Conservation (phyloP, 768 basidiomycete genomes). For the Lenzites betulinus region DNA sequence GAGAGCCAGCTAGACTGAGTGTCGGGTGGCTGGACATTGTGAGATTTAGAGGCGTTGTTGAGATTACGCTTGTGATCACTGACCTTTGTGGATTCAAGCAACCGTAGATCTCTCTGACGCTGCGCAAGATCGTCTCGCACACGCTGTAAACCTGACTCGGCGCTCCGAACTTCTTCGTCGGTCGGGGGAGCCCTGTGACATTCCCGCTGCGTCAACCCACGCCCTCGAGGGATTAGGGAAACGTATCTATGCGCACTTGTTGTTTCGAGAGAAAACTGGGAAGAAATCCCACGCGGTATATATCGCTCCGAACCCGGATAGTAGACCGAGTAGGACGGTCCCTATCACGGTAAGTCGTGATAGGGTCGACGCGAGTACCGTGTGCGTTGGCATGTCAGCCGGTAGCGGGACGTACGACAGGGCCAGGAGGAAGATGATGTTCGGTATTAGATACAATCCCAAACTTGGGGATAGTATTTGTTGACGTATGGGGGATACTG, state of each 20-base stretch:
- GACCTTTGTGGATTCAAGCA: slow-evolving; percentile 34
- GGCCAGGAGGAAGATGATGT: slow-evolving; percentile 45
- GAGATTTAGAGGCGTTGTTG: background rate
- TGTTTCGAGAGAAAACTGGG: slow-evolving; percentile 40
- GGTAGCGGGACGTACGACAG: slow-evolving; percentile 75
- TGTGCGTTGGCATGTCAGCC: slow-evolving; percentile 30
- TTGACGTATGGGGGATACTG: slow-evolving; percentile 29
- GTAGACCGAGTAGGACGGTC: slow-evolving; percentile 72
- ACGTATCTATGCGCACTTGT: slow-evolving; percentile 24
- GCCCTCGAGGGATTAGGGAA: background rate
- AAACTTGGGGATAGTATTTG: slow-evolving; percentile 35
- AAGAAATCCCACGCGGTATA: slow-evolving; percentile 65
- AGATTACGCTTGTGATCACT: background rate
- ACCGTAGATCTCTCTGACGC: slow-evolving; percentile 38
- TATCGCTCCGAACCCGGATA: slow-evolving; percentile 80
- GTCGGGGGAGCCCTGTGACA: slow-evolving; percentile 37
- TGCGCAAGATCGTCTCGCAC: slow-evolving; percentile 58
- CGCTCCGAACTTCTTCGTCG: slow-evolving; percentile 53
- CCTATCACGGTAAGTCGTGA: slow-evolving; percentile 75
- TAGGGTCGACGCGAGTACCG: slow-evolving; percentile 48
- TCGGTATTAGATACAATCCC: slow-evolving; percentile 50
- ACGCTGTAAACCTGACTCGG: slow-evolving; percentile 59
- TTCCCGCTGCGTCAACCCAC: too few relatives aligned
- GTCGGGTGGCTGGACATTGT: slow-evolving; percentile 14
- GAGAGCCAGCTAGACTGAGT: slow-evolving; percentile 45